These are phyloP conservation scores for Eremochloa ophiuroides DNA, from an alignment of 176 grass and related monocot species.

Conservation along the genomic window DNA sequence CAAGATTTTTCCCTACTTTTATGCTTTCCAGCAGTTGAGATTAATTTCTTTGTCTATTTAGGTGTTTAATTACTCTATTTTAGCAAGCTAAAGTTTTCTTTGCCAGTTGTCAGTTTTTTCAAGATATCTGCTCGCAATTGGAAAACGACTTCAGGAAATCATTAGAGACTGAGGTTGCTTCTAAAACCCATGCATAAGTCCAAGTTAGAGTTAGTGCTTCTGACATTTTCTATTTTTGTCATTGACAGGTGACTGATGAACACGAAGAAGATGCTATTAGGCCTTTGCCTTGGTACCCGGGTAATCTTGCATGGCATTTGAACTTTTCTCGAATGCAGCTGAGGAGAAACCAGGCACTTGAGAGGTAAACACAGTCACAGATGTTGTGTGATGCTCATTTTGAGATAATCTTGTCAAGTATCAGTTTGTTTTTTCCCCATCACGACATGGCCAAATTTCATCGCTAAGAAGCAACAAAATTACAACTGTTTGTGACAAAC, in stretches of 20 bases:
- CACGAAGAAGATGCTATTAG: constrained; percentile 80
- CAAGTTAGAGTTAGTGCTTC: not conserved
- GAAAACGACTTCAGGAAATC: constrained; percentile 89
- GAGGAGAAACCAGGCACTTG: constrained; percentile 96
- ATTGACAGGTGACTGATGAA: constrained; percentile 67
- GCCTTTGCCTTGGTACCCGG: constrained; percentile 92
- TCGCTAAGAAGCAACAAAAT: too few species aligned
- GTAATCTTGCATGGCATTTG: constrained; percentile 98
- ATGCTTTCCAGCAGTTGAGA: not conserved
- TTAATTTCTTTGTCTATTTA: not conserved
- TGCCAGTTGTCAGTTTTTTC: constrained; percentile 75
- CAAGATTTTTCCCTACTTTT: not conserved
- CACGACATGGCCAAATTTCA: too few species aligned
- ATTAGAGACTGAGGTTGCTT: constrained; percentile 73
- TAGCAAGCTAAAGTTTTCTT: constrained; percentile 14
- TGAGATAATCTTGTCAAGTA: not conserved
- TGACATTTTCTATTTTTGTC: not conserved
- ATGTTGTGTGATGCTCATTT: constrained; percentile 15
- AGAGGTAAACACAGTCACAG: constrained; percentile 48
- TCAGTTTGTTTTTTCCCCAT: too few species aligned
- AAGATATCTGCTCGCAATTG: constrained; percentile 82
- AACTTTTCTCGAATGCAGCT: constrained; percentile 98
- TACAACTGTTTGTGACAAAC: too few species aligned
- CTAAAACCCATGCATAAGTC: not conserved
- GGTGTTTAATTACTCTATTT: constrained; percentile 25